Evolutionary conservation across 2,329 filamentous ascomycete genomes (phyloP).

Genomic region (Clarireedia monteithiana): DNA sequence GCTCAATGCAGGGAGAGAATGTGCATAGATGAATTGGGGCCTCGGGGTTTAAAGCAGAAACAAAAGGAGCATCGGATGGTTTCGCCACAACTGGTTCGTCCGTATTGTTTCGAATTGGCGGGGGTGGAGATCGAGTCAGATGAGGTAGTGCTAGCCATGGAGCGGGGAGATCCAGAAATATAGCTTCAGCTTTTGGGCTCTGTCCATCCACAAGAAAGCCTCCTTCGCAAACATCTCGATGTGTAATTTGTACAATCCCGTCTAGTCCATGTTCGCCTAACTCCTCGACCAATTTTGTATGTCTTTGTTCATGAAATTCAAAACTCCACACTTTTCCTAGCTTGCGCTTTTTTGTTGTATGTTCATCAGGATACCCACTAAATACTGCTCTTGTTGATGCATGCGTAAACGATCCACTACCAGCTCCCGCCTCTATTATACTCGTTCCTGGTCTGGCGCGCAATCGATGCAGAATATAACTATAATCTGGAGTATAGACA

Average conservation of each 20-base stretch:
- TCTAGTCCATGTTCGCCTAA: constrained; percentile 60
- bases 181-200: constrained; percentile 57
- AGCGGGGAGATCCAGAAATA: constrained; percentile 75
- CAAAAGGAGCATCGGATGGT: constrained; percentile 32
- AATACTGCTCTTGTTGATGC: constrained; percentile 70
- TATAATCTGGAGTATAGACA: constrained; percentile 81
- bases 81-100: constrained; percentile 2
- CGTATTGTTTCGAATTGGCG: constrained; percentile 6
- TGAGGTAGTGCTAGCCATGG: constrained; percentile 75
- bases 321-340: constrained; percentile 73
- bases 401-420: constrained; percentile 79
- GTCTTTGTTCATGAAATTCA: constrained; percentile 71
- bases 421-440: constrained; percentile 74
- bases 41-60: constrained; percentile 62
- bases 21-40: constrained; percentile 75
- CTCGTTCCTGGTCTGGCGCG: constrained; percentile 64
- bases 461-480: constrained; percentile 72
- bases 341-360: constrained; percentile 31
- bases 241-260: constrained; percentile 61
- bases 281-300: constrained; percentile 60
- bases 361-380: constrained; percentile 52
- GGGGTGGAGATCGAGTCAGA: constrained; percentile 48
- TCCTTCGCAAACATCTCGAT: constrained; percentile 70
- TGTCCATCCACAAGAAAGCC: constrained; percentile 55
- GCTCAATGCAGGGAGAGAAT: constrained; percentile 95